Evolutionary conservation across 805 yeast species (phyloP).

Genomic region (Novakomyces olei): DNA sequence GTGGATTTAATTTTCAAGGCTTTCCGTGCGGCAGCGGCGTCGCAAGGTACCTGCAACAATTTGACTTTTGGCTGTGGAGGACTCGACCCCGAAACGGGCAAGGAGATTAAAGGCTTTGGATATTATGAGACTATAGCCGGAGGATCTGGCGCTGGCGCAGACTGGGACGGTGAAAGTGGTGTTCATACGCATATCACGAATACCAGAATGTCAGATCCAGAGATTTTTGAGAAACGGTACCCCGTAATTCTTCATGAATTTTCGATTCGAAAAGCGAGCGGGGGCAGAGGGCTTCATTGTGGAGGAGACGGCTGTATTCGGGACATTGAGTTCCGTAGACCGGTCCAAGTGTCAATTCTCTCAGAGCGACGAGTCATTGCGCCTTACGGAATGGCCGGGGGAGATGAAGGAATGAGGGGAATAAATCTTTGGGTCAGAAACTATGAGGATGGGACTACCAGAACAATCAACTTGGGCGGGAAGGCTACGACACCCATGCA

Average conservation of each 20-base stretch:
- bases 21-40: conserved; percentile 74
- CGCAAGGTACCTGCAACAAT: conserved; percentile 78
- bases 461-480: conserved; percentile 33
- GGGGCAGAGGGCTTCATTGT: conserved; percentile 47
- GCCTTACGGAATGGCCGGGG: conserved; percentile 77
- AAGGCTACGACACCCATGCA: conserved; percentile 36
- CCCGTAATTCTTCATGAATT: conserved; percentile 62
- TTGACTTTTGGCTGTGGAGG: conserved; percentile 77
- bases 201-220: conserved; percentile 81
- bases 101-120: conserved; percentile 41
- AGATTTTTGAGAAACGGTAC: conserved; percentile 67
- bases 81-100: conserved; percentile 16
- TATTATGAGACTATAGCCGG: conserved; percentile 91
- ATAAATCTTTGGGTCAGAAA: conserved; percentile 24
- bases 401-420: conserved; percentile 56
- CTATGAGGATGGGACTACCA: conserved; percentile 17
- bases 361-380: conserved; percentile 69
- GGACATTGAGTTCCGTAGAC: conserved; percentile 55
- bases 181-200: conserved; percentile 89
- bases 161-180: conserved; percentile 73
- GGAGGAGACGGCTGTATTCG: conserved; percentile 82
- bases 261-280: conserved; percentile 47
- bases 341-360: conserved; percentile 54
- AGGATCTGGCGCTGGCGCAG: conserved; percentile 80
- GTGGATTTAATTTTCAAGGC: conserved; percentile 78